Conservation (phyloP, 2,329 filamentous ascomycete genomes). For the Fusarium torulosum region DNA sequence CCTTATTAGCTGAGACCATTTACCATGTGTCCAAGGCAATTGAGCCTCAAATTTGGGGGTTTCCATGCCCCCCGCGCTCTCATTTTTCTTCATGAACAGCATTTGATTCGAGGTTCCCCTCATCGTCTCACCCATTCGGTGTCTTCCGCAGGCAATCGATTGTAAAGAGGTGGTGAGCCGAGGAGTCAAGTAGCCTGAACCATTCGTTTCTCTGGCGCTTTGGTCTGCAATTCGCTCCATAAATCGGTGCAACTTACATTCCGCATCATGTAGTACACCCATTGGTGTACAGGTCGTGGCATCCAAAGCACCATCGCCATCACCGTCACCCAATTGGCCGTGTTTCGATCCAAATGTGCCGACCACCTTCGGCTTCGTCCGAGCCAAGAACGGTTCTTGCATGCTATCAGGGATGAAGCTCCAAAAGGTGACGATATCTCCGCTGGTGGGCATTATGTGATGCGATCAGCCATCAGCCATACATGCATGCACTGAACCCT, state of each 20-base stretch:
- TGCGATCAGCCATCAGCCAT: neutral
- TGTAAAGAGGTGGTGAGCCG: neutral
- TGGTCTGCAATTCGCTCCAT: neutral
- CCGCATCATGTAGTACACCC: conserved; percentile 8
- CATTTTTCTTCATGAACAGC: neutral
- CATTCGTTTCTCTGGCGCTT: neutral
- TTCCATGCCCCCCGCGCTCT: conserved; percentile 22
- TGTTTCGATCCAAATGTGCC: neutral
- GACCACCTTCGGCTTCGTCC: conserved; percentile 28
- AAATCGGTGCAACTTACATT: conserved; percentile 10
- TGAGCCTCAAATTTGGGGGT: conserved; percentile 41
- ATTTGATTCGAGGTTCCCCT: neutral
- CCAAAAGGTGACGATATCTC: conserved; percentile 2
- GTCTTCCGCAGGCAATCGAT: neutral
- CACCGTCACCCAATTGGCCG: conserved; percentile 18
- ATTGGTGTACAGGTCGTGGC: conserved; percentile 15
- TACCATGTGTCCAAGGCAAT: conserved; percentile 5
- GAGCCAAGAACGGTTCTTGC: conserved; percentile 14
- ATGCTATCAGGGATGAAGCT: conserved; percentile 1
- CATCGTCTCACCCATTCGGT: neutral
- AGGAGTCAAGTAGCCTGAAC: neutral
- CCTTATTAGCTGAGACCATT: neutral
- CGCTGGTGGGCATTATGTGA: neutral
- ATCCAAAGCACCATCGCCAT: conserved; percentile 7
- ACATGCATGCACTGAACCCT: conserved; percentile 6